Base-by-base conservation (phyloP, 768 basidiomycete species). In the Mycena amicta region DNA sequence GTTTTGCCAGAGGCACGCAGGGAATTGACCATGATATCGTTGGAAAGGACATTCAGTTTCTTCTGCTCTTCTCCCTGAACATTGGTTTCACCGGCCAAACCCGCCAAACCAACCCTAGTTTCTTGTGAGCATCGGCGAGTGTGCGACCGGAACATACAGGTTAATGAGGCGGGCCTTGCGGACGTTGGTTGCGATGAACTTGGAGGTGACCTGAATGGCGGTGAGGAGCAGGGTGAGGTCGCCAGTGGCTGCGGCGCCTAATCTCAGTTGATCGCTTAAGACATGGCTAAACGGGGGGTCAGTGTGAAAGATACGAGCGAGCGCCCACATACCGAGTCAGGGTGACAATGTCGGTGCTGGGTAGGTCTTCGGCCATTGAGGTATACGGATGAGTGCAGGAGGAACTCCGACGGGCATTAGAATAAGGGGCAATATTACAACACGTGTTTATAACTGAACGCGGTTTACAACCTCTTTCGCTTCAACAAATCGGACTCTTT, bases 21-120 rank as follows among this genome's bases (percentile, higher is more conserved):
- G 47, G 95, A 89, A 69, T 98, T 98, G 67, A 98, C 84, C 97
- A 99, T 98, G 82, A 99, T 99, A 72, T 99, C 95, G 72, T 99
- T 98, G 15, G 94, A 91, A 29, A 97, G 80, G n/a, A 97, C 89
- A 69, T 97, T 95, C 53, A 99, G 83, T 77, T 99, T 99, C 83
- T 99, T 99, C 82, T 99, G 97, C 70, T 98, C 97, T 73, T 98
- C 97, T 22, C 97, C 97, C 75, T 95, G 93, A 6, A 95, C 89
- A 70, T 99, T 99, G 26, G 92, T 92, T 70, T 95, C 94, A 16
- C 97, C 97, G 16, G 97, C 97, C 22, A 96, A 82, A 16, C 97
- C 97, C 16, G 97, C 97, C 22, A 96, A 82, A 29, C 97, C 97
- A 64, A 99, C 90, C n/a, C 95, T 96, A 68, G 6, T 45, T 13